phyloP scores from a whole-genome alignment of 768 basidiomycete genomes.

The Gymnopilus junonius region DNA sequence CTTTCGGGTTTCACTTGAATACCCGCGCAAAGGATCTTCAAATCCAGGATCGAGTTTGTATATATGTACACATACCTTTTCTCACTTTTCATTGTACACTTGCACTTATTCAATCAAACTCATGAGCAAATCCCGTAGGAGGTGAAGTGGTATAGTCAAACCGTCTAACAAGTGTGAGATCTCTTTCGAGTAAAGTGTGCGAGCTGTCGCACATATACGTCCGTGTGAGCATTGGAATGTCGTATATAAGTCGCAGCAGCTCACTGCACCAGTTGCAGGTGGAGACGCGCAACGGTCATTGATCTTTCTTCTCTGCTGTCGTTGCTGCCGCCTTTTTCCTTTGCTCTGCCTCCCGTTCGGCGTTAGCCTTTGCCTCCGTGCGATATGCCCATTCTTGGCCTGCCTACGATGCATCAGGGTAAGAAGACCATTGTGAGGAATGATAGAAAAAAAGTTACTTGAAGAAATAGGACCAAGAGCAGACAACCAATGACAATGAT shows the following conservation, averaged over 20 bases:
- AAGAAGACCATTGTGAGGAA: constrained; percentile 4
- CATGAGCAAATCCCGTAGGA: not conserved
- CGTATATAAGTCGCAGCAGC: not conserved
- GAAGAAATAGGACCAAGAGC: constrained; percentile 66
- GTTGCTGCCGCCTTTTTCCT: constrained; percentile 30
- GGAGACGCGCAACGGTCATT: constrained; percentile 26
- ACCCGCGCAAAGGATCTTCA: not conserved
- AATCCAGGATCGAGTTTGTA: not conserved
- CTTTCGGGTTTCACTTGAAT: constrained; percentile 1
- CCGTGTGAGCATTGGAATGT: not conserved
- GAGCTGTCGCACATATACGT: not conserved
- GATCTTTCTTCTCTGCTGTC: constrained; percentile 42
- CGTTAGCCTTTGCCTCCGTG: constrained; percentile 53
- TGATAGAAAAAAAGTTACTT: constrained; percentile 53
- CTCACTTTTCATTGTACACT: not conserved
- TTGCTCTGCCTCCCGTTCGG: constrained; percentile 34
- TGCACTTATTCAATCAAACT: not conserved
- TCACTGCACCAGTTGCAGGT: not conserved
- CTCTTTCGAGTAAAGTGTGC: constrained; percentile 10
- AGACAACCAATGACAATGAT: constrained; percentile 78
- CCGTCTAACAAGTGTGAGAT: not conserved
- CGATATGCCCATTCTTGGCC: constrained; percentile 86
- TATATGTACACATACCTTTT: not conserved
- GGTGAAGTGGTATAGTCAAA: constrained; percentile 1
- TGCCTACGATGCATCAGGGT: constrained; percentile 47